Evolutionary conservation across 495 filamentous ascomycete genomes (phyloP).

Genomic region (Lentithecium fluviatile): DNA sequence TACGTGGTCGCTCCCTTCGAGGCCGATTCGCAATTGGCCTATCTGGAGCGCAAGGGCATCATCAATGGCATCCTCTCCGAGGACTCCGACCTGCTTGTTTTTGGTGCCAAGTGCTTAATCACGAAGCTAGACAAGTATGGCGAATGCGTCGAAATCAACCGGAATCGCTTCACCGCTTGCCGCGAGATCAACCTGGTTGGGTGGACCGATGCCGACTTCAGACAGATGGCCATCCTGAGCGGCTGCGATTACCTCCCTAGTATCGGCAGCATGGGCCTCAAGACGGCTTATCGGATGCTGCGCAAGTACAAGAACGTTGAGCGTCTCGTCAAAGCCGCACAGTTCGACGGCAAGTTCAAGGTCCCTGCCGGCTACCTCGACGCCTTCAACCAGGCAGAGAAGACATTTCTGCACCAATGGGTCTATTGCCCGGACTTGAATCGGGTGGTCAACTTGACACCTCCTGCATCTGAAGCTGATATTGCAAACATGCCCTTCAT

Average conservation of each 20-base stretch:
- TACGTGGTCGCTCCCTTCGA: slow-evolving; percentile 98
- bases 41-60: slow-evolving; percentile 79
- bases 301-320: slow-evolving; percentile 87
- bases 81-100: slow-evolving; percentile 94
- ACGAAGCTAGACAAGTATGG: slow-evolving; percentile 95
- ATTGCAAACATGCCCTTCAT: slow-evolving; percentile 73
- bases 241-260: slow-evolving; percentile 95
- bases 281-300: slow-evolving; percentile 87
- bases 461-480: slow-evolving; percentile 58
- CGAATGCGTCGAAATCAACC: slow-evolving; percentile 86
- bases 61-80: slow-evolving; percentile 90
- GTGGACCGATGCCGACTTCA: slow-evolving; percentile 88
- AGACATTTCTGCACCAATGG: slow-evolving; percentile 90
- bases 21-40: slow-evolving; percentile 93
- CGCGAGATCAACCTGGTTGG: slow-evolving; percentile 84
- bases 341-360: slow-evolving; percentile 79
- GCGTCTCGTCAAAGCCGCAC: slow-evolving; percentile 72
- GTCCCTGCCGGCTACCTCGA: slow-evolving; percentile 77
- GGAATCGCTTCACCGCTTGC: slow-evolving; percentile 81
- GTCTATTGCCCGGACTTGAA: slow-evolving; percentile 80
- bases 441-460: slow-evolving; percentile 69
- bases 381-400: slow-evolving; percentile 77
- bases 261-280: slow-evolving; percentile 82
- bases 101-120: slow-evolving; percentile 83
- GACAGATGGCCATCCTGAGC: slow-evolving; percentile 93